Evolutionary conservation across 176 grass and related monocot species (phyloP).

Genomic region (Juncus effusus): DNA sequence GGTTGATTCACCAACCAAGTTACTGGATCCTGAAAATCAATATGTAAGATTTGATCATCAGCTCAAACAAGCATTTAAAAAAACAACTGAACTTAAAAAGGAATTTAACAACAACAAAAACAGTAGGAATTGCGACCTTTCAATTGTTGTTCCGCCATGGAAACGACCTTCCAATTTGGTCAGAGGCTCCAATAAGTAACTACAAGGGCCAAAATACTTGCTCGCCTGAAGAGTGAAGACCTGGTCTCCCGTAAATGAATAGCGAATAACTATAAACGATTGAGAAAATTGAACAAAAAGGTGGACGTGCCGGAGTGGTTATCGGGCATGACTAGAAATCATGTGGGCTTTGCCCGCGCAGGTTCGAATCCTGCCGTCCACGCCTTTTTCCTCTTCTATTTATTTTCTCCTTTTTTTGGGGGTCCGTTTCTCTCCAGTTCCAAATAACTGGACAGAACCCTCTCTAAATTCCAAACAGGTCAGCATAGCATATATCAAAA

Average conservation of each 20-base stretch:
- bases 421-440: too few relatives aligned
- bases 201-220: neutral
- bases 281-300: neutral
- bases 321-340: constrained; percentile 98
- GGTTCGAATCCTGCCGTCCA: constrained; percentile 92
- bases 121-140: constrained; percentile 5
- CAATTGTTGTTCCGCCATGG: constrained; percentile 13
- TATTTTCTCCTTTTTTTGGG: neutral
- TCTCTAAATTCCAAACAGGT: neutral
- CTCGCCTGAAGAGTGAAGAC: neutral
- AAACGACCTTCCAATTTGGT: neutral
- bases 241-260: neutral
- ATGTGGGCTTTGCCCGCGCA: constrained; percentile 78
- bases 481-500: too few relatives aligned
- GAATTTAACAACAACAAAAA: neutral
- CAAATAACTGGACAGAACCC: neutral
- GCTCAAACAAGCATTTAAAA: too few relatives aligned
- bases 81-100: too few relatives aligned
- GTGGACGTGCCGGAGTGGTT: constrained; percentile 95
- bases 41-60: neutral
- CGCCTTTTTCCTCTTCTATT: neutral
- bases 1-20: neutral
- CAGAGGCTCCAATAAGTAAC: neutral
- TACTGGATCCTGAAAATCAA: constrained; percentile 6
- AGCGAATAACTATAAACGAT: neutral